Evolutionary conservation across 352 stramenopile species (phyloP).

Genomic region (Discostella stelligera): DNA sequence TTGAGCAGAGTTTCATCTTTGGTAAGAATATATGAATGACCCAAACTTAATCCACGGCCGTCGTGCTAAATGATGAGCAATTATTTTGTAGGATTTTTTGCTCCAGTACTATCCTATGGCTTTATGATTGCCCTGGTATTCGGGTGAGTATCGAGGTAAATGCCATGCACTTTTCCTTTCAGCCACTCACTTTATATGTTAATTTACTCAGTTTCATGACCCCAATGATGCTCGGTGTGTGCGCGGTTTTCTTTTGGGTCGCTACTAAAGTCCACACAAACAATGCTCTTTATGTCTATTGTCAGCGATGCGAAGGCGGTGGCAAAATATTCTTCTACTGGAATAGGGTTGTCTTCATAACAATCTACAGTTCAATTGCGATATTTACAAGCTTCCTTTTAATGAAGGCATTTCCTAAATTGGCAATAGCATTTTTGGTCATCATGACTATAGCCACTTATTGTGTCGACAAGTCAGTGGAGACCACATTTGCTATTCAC

Average conservation of each 20-base stretch:
- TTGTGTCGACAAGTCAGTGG: constrained; percentile 43
- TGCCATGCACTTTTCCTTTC: not conserved
- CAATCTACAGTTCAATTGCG: constrained; percentile 48
- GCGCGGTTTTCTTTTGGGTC: constrained; percentile 49
- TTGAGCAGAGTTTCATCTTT: constrained; percentile 47
- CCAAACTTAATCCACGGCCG: not conserved
- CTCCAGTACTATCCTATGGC: constrained; percentile 40
- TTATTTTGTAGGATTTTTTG: constrained; percentile 28
- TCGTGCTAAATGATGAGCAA: not conserved
- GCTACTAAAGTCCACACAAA: constrained; percentile 57
- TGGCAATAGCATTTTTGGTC: constrained; percentile 37
- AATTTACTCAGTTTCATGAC: constrained; percentile 16
- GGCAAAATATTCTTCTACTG: constrained; percentile 61
- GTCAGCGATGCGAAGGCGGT: constrained; percentile 55
- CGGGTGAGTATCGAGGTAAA: constrained; percentile 27
- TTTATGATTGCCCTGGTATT: constrained; percentile 53
- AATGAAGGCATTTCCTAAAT: constrained; percentile 31
- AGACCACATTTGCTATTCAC: constrained; percentile 51
- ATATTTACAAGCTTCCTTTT: constrained; percentile 49
- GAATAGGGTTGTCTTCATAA: constrained; percentile 51
- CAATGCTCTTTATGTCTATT: constrained; percentile 60
- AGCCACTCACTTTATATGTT: not conserved
- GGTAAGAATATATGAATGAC: constrained; percentile 8
- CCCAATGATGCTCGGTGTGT: constrained; percentile 44
- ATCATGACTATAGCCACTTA: constrained; percentile 49